phyloP scores from a whole-genome alignment of 2,329 filamentous ascomycete genomes.

The Thelonectria rubi region DNA sequence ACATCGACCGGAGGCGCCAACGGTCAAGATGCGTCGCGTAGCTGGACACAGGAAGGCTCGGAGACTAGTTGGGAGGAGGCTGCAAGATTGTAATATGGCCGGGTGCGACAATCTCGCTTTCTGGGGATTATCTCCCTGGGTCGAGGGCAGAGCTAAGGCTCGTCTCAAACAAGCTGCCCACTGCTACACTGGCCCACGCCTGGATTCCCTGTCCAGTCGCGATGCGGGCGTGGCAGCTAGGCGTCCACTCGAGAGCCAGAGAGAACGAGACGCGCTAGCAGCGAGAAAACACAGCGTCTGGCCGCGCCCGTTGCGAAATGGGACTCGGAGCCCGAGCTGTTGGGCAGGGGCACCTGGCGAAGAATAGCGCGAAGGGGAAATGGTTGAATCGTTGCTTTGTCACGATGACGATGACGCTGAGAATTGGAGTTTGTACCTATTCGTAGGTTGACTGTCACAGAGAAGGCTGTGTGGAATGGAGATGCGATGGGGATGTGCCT shows the following conservation, averaged over 20 bases:
- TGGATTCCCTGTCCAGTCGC: conserved; percentile 34
- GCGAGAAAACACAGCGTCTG: conserved; percentile 3
- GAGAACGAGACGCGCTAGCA: conserved; percentile 17
- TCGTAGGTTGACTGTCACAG: too few species aligned
- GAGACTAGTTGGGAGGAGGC: neutral
- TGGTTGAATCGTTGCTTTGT: conserved; percentile 1
- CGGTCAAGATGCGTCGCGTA: conserved; percentile 16
- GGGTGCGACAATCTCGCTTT: conserved; percentile 24
- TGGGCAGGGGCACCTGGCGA: neutral
- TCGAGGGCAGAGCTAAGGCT: conserved; percentile 26
- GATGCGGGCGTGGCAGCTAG: conserved; percentile 29
- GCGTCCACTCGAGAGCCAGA: neutral
- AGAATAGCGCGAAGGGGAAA: neutral
- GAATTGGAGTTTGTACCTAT: neutral
- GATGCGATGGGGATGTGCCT: neutral
- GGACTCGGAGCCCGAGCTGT: neutral
- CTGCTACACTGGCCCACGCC: conserved; percentile 25
- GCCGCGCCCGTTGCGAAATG: conserved; percentile 4
- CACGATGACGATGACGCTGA: conserved; percentile 5
- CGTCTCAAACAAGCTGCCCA: conserved; percentile 30
- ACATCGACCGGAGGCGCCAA: conserved; percentile 27
- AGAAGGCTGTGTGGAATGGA: neutral
- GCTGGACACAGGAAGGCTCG: conserved; percentile 7
- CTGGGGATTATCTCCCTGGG: conserved; percentile 9
- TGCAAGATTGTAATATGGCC: conserved; percentile 12